Evolutionary conservation across 306 rosid genomes (phyloP).

Genomic region (Prunus mira): DNA sequence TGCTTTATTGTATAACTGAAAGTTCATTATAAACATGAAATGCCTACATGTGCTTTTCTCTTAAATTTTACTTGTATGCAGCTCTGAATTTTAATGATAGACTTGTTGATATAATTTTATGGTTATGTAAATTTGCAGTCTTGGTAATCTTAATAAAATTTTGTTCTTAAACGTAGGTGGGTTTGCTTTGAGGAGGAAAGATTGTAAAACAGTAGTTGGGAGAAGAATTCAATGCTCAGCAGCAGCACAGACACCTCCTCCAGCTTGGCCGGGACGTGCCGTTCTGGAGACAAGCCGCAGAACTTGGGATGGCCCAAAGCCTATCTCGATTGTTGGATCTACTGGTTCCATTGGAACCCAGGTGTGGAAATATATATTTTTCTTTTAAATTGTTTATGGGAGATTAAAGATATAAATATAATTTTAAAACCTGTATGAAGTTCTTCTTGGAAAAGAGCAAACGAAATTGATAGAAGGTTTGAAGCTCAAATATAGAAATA

Average conservation of each 20-base stretch:
- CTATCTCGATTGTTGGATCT: conserved; percentile 80
- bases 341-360: conserved; percentile 99
- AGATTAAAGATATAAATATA: background rate
- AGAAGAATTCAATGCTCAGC: conserved; percentile 61
- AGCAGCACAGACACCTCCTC: conserved; percentile 58
- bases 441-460: background rate
- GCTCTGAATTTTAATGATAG: background rate
- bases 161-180: conserved; percentile 40
- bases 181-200: conserved; percentile 59
- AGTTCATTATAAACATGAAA: background rate
- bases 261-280: conserved; percentile 99
- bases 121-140: background rate
- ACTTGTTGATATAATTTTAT: background rate
- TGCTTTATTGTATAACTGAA: background rate
- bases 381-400: background rate
- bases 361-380: conserved; percentile 30
- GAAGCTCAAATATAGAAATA: background rate
- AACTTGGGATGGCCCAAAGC: conserved; percentile 90
- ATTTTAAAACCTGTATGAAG: background rate
- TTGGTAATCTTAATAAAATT: background rate
- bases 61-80: background rate
- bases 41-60: background rate
- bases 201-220: conserved; percentile 31
- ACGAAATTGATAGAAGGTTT: background rate
- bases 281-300: conserved; percentile 40